phyloP scores from a whole-genome alignment of 148 eudicot species.

The Rhododendron vialii region DNA sequence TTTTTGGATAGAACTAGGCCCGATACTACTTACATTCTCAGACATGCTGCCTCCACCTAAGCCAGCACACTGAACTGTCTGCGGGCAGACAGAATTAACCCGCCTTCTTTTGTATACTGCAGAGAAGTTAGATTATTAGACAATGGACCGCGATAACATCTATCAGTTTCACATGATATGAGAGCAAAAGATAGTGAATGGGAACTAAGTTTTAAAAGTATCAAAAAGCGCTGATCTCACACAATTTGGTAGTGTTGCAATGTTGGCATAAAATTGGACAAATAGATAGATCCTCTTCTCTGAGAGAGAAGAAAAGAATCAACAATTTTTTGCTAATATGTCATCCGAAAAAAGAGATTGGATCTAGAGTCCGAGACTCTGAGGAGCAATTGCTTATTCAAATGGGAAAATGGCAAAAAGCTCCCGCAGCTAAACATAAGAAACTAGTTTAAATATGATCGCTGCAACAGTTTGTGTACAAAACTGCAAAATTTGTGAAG shows the following conservation, averaged over 20 bases:
- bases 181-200: neutral
- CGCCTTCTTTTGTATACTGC: conserved; percentile 28
- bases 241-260: neutral
- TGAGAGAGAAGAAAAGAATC: neutral
- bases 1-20: conserved; percentile 13
- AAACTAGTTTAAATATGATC: neutral
- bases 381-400: neutral
- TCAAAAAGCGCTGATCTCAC: neutral
- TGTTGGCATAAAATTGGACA: neutral
- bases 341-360: neutral
- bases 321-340: neutral
- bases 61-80: neutral
- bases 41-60: conserved; percentile 13
- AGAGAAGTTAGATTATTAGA: neutral
- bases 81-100: conserved; percentile 13
- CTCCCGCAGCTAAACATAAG: neutral
- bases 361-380: neutral
- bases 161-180: neutral
- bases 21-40: conserved; percentile 8
- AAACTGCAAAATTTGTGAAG: neutral
- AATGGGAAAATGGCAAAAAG: neutral
- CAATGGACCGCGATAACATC: neutral
- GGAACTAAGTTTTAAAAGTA: neutral
- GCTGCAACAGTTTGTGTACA: neutral
- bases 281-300: neutral